A percentile compares a stretch with the other conserved stretches of the same genome.
These are phyloP conservation scores for Mycena capillaripes DNA, from an alignment of 768 basidiomycete genomes.

Conservation along the genomic window DNA sequence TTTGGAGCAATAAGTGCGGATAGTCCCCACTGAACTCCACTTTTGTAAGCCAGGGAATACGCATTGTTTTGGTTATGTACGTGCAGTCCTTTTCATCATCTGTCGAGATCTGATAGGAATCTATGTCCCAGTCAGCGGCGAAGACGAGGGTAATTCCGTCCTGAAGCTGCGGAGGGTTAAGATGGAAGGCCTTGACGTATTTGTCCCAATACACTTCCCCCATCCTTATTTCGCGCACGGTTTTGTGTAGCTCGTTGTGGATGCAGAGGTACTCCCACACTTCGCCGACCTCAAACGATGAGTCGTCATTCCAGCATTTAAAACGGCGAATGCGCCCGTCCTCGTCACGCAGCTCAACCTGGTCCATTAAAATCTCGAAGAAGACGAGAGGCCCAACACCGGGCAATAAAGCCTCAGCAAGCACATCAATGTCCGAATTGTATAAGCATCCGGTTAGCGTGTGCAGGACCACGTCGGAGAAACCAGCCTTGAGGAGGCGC, in stretches of 20 bases:
- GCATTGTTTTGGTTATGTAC: not conserved
- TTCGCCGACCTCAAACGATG: not conserved
- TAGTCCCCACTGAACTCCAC: not conserved
- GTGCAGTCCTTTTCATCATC: not conserved
- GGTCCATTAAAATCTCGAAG: not conserved
- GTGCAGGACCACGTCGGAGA: not conserved
- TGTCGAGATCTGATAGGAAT: not conserved
- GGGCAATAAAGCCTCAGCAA: not conserved
- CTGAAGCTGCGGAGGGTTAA: not conserved
- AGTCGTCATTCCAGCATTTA: constrained; percentile 1
- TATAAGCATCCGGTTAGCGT: not conserved
- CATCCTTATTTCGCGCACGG: constrained; percentile 13
- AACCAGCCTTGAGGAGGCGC: not conserved
- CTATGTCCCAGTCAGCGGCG: not conserved
- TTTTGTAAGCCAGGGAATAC: not conserved
- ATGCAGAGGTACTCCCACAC: constrained; percentile 5
- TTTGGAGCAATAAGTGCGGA: not conserved
- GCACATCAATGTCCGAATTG: not conserved
- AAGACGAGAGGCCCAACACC: not conserved
- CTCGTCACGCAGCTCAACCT: not conserved
- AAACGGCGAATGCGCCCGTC: constrained; percentile 1
- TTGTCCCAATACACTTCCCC: not conserved
- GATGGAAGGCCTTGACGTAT: not conserved
- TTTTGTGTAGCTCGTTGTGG: constrained; percentile 10
- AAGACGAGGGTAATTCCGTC: not conserved